Evolutionary conservation across 169 alveolate genomes (phyloP), one percentile per base, ranked within the genome.

Genomic region (Plasmodium blacklocki): DNA sequence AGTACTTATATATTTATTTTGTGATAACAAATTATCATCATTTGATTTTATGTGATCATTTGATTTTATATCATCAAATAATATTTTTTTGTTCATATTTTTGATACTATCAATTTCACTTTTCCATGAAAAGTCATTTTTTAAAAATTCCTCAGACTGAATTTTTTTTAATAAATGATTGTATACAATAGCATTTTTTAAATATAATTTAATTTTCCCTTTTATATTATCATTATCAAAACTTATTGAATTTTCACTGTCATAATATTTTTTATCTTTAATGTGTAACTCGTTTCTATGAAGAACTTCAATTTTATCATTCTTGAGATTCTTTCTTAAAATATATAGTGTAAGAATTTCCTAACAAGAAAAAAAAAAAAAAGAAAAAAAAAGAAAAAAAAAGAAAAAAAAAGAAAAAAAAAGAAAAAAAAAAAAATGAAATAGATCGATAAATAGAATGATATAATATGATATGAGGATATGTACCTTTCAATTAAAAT

Each of bases 201-300:
- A 56, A 80, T 80, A 56, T 11, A 80, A 45, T 80, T 80, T 80
- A 68, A 80, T 80, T 80, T 80, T 80, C n/a, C 90, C 90, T 50
- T 80, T 80, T 68, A 80, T 21, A 21, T 54, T 29, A 80, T 80
- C 73, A 80, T 39, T 80, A 56, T 80, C 85, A 72, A 80, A 80
- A 67, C 43, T 11, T 43, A 80, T 80, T 32, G 78, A 80, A 80
- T 80, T 68, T 15, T 50, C 59, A 59, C 32, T 80, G 59, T 80
- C 83, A 72, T 67, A 80, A 59, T 29, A 72, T 26, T 62, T 80
- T 62, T 68, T 68, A 49, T 80, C 70, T 67, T 80, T 80, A 56
- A 80, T 67, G 73, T 80, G 54, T 63, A 80, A 52, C 3, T 80
- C 78, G 56, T 59, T 67, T 62, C 90, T 71, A 49, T 80, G 90